Conservation (phyloP, 2,329 filamentous ascomycete genomes). For the Hirsutella rhossiliensis region DNA sequence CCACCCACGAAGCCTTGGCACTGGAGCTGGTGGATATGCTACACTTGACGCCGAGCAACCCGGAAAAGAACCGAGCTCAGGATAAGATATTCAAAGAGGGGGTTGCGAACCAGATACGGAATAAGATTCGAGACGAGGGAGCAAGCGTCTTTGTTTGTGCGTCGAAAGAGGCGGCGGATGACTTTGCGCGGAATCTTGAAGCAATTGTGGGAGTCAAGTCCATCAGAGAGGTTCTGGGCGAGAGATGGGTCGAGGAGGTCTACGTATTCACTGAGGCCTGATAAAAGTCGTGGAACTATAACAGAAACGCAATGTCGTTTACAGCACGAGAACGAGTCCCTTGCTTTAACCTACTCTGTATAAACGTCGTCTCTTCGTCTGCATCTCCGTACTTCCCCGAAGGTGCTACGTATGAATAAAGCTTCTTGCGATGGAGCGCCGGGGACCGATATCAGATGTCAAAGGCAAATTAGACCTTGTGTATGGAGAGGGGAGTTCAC, state of each 20-base stretch:
- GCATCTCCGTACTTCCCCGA: too few relatives aligned
- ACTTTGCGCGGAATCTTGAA: constrained; percentile 1
- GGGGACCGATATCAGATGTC: too few relatives aligned
- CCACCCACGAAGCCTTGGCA: background rate
- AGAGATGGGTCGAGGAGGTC: constrained; percentile 2
- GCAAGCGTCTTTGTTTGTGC: constrained; percentile 1
- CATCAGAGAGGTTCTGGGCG: background rate
- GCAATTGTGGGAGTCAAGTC: constrained; percentile 1
- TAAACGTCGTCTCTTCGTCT: too few relatives aligned
- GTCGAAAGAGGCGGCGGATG: constrained; percentile 2
- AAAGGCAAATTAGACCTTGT: too few relatives aligned
- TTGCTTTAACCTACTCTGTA: background rate
- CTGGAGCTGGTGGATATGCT: background rate
- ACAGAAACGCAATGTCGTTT: background rate
- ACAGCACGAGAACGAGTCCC: background rate
- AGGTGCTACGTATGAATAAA: too few relatives aligned
- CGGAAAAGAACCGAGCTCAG: background rate
- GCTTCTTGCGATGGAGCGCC: too few relatives aligned
- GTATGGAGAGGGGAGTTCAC: too few relatives aligned
- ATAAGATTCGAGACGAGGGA: constrained; percentile 1
- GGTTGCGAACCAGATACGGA: background rate
- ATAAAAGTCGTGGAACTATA: background rate
- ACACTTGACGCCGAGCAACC: constrained; percentile 1
- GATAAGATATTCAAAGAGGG: background rate
- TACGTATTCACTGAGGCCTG: background rate